Base-by-base conservation (phyloP, 2,329 filamentous ascomycete species). In the Thielaviopsis populi region DNA sequence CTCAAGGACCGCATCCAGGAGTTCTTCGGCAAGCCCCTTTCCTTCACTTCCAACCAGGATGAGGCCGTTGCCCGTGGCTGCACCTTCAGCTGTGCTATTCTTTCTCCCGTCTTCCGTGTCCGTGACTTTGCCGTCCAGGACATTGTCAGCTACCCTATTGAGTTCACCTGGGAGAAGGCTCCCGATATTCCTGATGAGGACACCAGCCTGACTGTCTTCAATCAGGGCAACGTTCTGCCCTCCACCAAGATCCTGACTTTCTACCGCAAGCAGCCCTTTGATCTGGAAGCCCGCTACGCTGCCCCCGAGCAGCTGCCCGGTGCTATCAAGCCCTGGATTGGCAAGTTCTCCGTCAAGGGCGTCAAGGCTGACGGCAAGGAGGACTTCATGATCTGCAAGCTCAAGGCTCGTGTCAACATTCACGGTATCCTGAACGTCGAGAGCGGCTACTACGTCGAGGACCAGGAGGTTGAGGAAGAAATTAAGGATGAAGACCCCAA, bases 371-470 rank as follows among this genome's bases (percentile, higher is more conserved):
- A 95, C 72, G 83, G 86, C 69, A 91, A 94, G 74, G 89, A 95
- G 66, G 94, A 97, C 74, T 99, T 97, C 76, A 97, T 99, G 92
- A 95, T 97, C 72, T 99, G 94, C 87, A 99, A 99, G 80, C 86
- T 99, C 67, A 97, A 97, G 83, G 92, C 94, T 59, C 86, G 94
- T 68, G 83, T 99, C 64, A 99, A 99, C 78, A 83, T 97, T 68
- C 91, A 97, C 78, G 94, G 94, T 75, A 84, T 99, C 66, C 80
- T 99, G 69, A 97, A 97, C 73, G 88, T 99, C 43, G 94, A 99
- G 79, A 91, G 86, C 68, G 94, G 91, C 67, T 99, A 99, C 80
- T 97, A 90, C 71, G 94, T 99, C 63, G 94, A 99, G 79, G 94
- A 99, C 73, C 85, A 95, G 72, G 94, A 99, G 77, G 86, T 97